Evolutionary conservation across 306 rosid species (phyloP).

Genomic region (Psophocarpus tetragonolobus): DNA sequence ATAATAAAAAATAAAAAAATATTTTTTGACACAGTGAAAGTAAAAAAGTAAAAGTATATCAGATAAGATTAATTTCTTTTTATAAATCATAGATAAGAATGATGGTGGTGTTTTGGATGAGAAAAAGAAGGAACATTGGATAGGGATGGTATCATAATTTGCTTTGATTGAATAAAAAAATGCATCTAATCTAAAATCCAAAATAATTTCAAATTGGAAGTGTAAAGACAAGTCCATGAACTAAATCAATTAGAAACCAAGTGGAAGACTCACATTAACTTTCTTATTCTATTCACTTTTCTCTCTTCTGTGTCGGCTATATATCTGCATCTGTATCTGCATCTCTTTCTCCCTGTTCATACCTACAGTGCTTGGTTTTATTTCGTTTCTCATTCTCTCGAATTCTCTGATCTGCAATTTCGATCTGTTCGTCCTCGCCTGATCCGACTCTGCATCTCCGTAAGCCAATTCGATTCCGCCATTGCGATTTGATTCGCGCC

Average conservation of each 20-base stretch:
- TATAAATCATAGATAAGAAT: too few relatives aligned
- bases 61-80: too few relatives aligned
- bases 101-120: not conserved
- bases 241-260: not conserved
- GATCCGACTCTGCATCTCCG: conserved; percentile 32
- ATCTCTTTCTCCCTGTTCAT: not conserved
- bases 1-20: too few relatives aligned
- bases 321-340: conserved; percentile 21
- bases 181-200: not conserved
- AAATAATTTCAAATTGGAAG: not conserved
- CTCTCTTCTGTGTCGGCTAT: conserved; percentile 39
- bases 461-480: conserved; percentile 20
- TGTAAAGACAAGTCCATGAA: not conserved
- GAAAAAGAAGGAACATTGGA: not conserved
- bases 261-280: conserved; percentile 23
- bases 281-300: not conserved
- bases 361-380: not conserved
- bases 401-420: conserved; percentile 31
- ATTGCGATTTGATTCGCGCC: conserved; percentile 6
- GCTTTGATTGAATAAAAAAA: not conserved
- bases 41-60: too few relatives aligned
- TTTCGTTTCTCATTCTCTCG: not conserved
- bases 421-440: conserved; percentile 30
- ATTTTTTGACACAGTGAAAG: too few relatives aligned
- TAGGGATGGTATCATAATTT: not conserved